Conservation (phyloP, 2,329 filamentous ascomycete genomes). For the Capronia americana region DNA sequence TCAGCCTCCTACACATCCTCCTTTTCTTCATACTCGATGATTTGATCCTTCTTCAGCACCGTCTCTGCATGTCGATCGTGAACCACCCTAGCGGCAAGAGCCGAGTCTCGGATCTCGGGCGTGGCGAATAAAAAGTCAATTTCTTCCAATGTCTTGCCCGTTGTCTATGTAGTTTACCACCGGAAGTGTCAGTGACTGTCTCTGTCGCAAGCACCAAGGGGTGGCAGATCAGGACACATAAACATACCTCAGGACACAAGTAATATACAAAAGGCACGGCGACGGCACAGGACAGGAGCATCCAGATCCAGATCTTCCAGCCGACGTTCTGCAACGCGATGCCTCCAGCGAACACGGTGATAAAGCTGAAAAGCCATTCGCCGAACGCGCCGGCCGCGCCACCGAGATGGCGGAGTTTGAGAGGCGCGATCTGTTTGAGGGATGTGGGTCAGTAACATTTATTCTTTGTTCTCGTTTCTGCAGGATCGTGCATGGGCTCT, state of each 20-base stretch:
- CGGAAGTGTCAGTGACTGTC: slow-evolving; percentile 31
- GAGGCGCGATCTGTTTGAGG: slow-evolving; percentile 44
- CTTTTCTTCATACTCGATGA: slow-evolving; percentile 20
- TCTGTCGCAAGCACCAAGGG: neutral
- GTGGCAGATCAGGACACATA: neutral
- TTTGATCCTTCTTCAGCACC: slow-evolving; percentile 9
- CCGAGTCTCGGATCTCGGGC: slow-evolving; percentile 29
- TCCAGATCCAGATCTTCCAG: slow-evolving; percentile 50
- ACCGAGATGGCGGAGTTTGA: slow-evolving; percentile 47
- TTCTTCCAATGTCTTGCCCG: slow-evolving; percentile 59
- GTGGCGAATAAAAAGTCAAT: slow-evolving; percentile 58
- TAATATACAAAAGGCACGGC: slow-evolving; percentile 35
- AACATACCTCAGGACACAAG: slow-evolving; percentile 35
- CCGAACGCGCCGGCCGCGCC: slow-evolving; percentile 47
- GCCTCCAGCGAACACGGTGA: slow-evolving; percentile 33
- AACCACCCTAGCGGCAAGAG: slow-evolving; percentile 26
- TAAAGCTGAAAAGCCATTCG: slow-evolving; percentile 40
- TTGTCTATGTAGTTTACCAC: slow-evolving; percentile 34
- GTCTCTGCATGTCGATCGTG: slow-evolving; percentile 14
- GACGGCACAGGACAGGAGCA: slow-evolving; percentile 37
- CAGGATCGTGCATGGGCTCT: too few relatives aligned
- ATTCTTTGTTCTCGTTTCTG: too few relatives aligned
- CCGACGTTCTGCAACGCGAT: slow-evolving; percentile 39
- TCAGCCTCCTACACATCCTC: slow-evolving; percentile 12
- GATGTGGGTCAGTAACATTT: slow-evolving; percentile 6